phyloP scores from a whole-genome alignment of 2,329 filamentous ascomycete genomes.

The Sporothrix curviconia region DNA sequence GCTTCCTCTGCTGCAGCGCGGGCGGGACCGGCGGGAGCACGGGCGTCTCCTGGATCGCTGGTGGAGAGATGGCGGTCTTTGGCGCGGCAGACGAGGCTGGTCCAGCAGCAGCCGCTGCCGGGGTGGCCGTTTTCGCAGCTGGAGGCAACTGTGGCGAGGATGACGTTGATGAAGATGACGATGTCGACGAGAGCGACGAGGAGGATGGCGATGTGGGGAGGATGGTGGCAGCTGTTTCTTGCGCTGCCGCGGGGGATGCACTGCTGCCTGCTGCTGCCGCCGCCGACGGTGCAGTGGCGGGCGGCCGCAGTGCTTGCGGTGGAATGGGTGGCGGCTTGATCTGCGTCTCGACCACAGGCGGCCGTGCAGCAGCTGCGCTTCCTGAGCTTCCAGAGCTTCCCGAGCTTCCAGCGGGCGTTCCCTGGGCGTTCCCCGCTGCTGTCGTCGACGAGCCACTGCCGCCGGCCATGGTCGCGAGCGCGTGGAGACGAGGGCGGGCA shows the following conservation, averaged over 20 bases:
- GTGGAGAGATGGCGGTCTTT: background rate
- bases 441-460: background rate
- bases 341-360: slow-evolving; percentile 12
- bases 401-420: no score
- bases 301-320: slow-evolving; percentile 2
- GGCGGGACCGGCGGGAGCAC: slow-evolving; percentile 3
- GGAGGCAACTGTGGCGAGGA: background rate
- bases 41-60: slow-evolving; percentile 6
- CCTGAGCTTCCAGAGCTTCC: no score
- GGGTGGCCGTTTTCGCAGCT: background rate
- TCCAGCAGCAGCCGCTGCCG: background rate
- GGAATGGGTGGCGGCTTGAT: slow-evolving; percentile 12
- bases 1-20: background rate
- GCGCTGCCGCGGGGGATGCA: background rate
- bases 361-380: background rate
- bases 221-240: background rate
- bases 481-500: background rate
- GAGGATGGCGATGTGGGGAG: background rate
- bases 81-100: background rate
- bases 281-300: background rate
- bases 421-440: background rate
- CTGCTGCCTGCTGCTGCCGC: background rate
- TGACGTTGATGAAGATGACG: background rate
- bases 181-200: background rate
- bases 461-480: background rate